Conservation (phyloP, 495 filamentous ascomycete genomes). For the Penicillium cosmopolitanum region DNA sequence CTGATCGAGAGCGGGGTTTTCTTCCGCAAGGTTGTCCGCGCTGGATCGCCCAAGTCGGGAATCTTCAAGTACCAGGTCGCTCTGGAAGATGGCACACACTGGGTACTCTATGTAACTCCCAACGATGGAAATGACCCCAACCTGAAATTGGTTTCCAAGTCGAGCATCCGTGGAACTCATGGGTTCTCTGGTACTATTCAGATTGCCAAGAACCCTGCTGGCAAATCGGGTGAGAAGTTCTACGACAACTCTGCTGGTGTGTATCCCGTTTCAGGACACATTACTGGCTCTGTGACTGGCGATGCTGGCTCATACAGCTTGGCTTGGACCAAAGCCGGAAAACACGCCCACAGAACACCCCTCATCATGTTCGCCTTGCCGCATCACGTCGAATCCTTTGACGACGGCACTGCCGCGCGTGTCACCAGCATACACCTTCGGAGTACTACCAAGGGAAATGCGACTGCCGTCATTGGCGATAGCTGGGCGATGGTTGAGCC, state of each 20-base stretch:
- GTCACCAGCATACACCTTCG: slow-evolving; percentile 65
- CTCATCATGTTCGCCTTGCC: slow-evolving; percentile 89
- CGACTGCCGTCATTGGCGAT: slow-evolving; percentile 73
- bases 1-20: slow-evolving; percentile 72
- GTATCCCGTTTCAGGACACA: slow-evolving; percentile 63
- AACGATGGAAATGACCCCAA: slow-evolving; percentile 46
- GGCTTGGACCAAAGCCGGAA: slow-evolving; percentile 68
- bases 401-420: slow-evolving; percentile 55
- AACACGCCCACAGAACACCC: slow-evolving; percentile 40
- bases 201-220: slow-evolving; percentile 71
- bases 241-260: slow-evolving; percentile 79
- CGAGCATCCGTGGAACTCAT: slow-evolving; percentile 50
- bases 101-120: slow-evolving; percentile 80
- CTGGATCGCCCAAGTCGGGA: slow-evolving; percentile 57
- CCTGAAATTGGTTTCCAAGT: slow-evolving; percentile 51
- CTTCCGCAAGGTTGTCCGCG: slow-evolving; percentile 67
- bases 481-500: slow-evolving; percentile 78
- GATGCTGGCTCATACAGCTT: slow-evolving; percentile 72
- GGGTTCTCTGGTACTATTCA: slow-evolving; percentile 76
- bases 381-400: slow-evolving; percentile 81
- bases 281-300: slow-evolving; percentile 65
- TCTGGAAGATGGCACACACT: slow-evolving; percentile 72
- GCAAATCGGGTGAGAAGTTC: slow-evolving; percentile 61
- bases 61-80: slow-evolving; percentile 77
- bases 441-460: slow-evolving; percentile 86